Evolutionary conservation across 257 asterid genomes (phyloP).

Genomic region (Solanum lignicaule): DNA sequence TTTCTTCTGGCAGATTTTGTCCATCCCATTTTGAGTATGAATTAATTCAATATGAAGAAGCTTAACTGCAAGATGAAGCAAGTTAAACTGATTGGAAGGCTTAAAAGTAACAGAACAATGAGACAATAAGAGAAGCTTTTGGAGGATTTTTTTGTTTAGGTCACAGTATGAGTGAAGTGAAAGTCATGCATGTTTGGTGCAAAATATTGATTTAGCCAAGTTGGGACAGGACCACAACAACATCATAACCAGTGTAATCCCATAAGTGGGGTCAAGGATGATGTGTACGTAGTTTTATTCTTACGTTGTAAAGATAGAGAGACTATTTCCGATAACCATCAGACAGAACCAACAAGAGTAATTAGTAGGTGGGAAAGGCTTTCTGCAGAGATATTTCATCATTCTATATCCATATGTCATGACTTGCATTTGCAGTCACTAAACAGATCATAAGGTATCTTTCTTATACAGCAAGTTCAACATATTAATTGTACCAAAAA

Average conservation of each 20-base stretch:
- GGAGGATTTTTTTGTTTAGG: slow-evolving; percentile 8
- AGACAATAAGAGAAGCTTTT: not conserved
- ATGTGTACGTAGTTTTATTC: not conserved
- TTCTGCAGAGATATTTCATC: not conserved
- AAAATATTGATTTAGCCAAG: not conserved
- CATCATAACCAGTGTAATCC: no score
- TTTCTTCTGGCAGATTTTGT: slow-evolving; percentile 29
- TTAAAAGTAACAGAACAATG: slow-evolving; percentile 13
- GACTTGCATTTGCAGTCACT: not conserved
- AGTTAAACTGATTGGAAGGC: not conserved
- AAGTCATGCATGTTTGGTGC: slow-evolving; percentile 19
- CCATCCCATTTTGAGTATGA: slow-evolving; percentile 28
- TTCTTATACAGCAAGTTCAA: not conserved
- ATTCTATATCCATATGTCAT: not conserved
- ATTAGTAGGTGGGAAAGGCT: not conserved
- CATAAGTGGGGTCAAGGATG: not conserved
- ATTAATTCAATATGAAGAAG: not conserved
- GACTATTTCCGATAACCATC: no score
- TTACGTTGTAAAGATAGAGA: not conserved
- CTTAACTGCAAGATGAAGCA: not conserved
- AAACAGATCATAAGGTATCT: not conserved
- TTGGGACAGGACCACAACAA: not conserved
- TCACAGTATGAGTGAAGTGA: slow-evolving; percentile 58
- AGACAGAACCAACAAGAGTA: not conserved
- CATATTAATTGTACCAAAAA: not conserved